Evolutionary conservation across 225 moss, liverwort and hornwort genomes (phyloP).

Genomic region (Anthoceros angustus): DNA sequence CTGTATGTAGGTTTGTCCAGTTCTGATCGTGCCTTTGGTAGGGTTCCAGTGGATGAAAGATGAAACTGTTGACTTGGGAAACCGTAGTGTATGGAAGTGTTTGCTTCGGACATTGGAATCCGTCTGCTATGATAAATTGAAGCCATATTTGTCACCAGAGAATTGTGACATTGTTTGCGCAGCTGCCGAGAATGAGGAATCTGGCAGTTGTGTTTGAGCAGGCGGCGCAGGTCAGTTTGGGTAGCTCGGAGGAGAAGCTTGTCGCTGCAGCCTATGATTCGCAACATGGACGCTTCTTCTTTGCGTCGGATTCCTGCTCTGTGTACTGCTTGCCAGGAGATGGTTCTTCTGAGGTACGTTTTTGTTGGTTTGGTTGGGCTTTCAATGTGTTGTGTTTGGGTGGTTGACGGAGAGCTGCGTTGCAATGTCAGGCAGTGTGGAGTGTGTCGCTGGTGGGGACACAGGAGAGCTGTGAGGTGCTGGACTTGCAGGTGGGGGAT

Average conservation of each 20-base stretch:
- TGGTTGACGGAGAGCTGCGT: too few relatives aligned
- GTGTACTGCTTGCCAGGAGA: conserved; percentile 18
- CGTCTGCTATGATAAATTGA: neutral
- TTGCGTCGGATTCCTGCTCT: conserved; percentile 22
- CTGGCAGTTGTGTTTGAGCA: conserved; percentile 20
- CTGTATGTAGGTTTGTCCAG: too few relatives aligned
- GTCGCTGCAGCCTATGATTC: conserved; percentile 26
- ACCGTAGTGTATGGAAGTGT: too few relatives aligned
- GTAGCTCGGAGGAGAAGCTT: conserved; percentile 10
- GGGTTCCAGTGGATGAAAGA: too few relatives aligned
- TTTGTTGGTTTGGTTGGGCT: neutral
- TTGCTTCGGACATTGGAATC: too few relatives aligned
- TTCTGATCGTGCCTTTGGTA: too few relatives aligned
- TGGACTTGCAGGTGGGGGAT: conserved; percentile 14
- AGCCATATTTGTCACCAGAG: neutral
- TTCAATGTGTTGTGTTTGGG: too few relatives aligned
- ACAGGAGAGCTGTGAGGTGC: conserved; percentile 4
- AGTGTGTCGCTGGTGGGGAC: conserved; percentile 12
- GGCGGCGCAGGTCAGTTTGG: conserved; percentile 13
- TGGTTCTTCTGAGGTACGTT: neutral
- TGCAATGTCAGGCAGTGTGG: conserved; percentile 12
- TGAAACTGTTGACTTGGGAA: too few relatives aligned
- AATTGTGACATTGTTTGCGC: neutral
- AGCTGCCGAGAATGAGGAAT: conserved; percentile 22
- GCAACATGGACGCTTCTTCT: conserved; percentile 17